Conservation (phyloP, 805 yeast genomes). For the Wickerhamiella bombiphila region DNA sequence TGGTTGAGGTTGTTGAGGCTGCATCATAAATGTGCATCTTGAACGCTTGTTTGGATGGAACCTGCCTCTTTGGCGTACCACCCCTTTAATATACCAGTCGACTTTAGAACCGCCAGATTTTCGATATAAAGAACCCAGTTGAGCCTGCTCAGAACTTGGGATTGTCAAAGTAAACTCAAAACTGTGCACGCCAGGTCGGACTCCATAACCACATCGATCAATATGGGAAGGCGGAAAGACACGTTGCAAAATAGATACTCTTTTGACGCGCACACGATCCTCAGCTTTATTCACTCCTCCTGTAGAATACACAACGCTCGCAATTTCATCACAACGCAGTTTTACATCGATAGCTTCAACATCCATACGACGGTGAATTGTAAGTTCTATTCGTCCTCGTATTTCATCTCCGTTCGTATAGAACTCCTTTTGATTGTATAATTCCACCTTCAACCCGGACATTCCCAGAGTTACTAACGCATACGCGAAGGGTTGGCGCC, state of each 20-base stretch:
- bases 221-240: neutral
- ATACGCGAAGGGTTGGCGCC: no score
- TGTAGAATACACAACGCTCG: neutral
- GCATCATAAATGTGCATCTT: neutral
- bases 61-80: neutral
- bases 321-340: conserved; percentile 1
- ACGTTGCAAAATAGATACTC: neutral
- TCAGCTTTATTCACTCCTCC: neutral
- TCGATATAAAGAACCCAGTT: neutral
- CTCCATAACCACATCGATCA: neutral
- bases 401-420: conserved; percentile 1
- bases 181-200: neutral
- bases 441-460: no score
- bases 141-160: neutral
- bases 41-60: neutral
- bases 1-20: no score
- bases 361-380: neutral
- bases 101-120: neutral
- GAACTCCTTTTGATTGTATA: neutral
- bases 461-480: no score
- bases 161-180: neutral
- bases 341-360: conserved; percentile 1
- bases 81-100: conserved; percentile 2
- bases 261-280: neutral
- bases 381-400: neutral